A percentile compares a stretch with the other conserved stretches of the same genome.
phyloP scores from a whole-genome alignment of 2,329 filamentous ascomycete genomes.

The Beauveria asiatica region DNA sequence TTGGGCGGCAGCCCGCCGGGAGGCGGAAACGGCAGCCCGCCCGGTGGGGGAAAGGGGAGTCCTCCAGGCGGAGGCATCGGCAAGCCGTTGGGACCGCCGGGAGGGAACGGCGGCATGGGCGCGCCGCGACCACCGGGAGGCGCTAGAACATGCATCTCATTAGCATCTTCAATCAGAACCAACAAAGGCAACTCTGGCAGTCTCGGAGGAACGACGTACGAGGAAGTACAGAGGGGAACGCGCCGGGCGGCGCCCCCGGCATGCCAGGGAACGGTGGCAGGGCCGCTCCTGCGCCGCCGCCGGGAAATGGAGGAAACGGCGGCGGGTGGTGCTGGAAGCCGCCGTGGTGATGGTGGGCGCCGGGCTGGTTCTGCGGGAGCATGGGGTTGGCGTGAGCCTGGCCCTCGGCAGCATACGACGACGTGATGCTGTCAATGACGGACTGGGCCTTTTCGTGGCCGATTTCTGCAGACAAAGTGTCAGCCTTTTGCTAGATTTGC shows the following conservation, averaged over 20 bases:
- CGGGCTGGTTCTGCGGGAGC: constrained; percentile 61
- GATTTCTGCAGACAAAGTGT: constrained; percentile 55
- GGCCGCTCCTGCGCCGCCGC: constrained; percentile 25
- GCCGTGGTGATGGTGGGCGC: constrained; percentile 26
- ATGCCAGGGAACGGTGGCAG: constrained; percentile 53
- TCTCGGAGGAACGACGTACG: constrained; percentile 36
- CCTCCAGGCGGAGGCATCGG: constrained; percentile 18
- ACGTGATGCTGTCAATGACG: constrained; percentile 96
- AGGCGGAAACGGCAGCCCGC: constrained; percentile 28
- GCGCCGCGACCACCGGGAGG: constrained; percentile 45
- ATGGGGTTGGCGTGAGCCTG: constrained; percentile 80
- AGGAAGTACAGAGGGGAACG: constrained; percentile 35
- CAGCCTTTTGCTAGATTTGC: neutral
- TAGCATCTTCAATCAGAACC: neutral
- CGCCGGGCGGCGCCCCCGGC: constrained; percentile 32
- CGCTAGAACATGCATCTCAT: constrained; percentile 23
- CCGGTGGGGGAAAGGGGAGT: constrained; percentile 33
- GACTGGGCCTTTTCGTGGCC: constrained; percentile 97
- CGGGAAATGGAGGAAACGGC: constrained; percentile 55
- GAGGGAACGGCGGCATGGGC: constrained; percentile 33
- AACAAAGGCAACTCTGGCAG: neutral
- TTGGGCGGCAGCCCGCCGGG: constrained; percentile 31
- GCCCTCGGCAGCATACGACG: constrained; percentile 88
- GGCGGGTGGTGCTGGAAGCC: constrained; percentile 26
- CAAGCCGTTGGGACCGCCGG: constrained; percentile 19